phyloP scores from a whole-genome alignment of 805 yeast species.

The Candida insectorum region DNA sequence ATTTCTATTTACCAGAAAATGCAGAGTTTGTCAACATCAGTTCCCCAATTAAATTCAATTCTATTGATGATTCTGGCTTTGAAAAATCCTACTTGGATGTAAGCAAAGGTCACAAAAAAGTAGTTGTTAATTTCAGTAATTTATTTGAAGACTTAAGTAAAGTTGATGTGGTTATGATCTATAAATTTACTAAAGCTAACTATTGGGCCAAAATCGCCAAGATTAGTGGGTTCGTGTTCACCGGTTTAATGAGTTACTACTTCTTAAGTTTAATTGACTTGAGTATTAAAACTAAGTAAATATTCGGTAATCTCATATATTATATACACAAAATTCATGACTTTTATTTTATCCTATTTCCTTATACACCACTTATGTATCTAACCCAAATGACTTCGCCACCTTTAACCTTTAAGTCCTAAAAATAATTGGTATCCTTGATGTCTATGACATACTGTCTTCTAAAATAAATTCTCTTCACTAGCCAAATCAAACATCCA shows the following conservation, averaged over 20 bases:
- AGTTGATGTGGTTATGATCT: slow-evolving; percentile 56
- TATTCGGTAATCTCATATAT: background rate
- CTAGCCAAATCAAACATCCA: slow-evolving; percentile 5
- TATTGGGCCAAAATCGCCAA: slow-evolving; percentile 64
- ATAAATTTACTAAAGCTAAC: slow-evolving; percentile 53
- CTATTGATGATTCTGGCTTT: slow-evolving; percentile 21
- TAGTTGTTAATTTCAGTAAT: slow-evolving; percentile 56
- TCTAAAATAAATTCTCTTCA: slow-evolving; percentile 17
- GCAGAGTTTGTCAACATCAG: slow-evolving; percentile 56
- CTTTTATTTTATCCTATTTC: background rate
- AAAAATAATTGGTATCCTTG: slow-evolving; percentile 20
- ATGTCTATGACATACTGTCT: slow-evolving; percentile 22
- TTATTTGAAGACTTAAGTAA: slow-evolving; percentile 65
- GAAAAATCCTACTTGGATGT: slow-evolving; percentile 70
- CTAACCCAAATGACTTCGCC: no score
- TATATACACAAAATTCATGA: background rate
- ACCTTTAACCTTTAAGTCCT: background rate
- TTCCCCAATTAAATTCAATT: slow-evolving; percentile 48
- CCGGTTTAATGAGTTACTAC: slow-evolving; percentile 56
- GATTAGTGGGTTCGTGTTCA: slow-evolving; percentile 58
- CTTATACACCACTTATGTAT: background rate
- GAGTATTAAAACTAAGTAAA: slow-evolving; percentile 1
- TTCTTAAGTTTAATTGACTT: slow-evolving; percentile 35
- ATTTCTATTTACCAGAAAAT: slow-evolving; percentile 83
- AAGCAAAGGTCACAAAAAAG: slow-evolving; percentile 72